Evolutionary conservation across 305 asterid species (phyloP).

Genomic region (Andrographis paniculata): DNA sequence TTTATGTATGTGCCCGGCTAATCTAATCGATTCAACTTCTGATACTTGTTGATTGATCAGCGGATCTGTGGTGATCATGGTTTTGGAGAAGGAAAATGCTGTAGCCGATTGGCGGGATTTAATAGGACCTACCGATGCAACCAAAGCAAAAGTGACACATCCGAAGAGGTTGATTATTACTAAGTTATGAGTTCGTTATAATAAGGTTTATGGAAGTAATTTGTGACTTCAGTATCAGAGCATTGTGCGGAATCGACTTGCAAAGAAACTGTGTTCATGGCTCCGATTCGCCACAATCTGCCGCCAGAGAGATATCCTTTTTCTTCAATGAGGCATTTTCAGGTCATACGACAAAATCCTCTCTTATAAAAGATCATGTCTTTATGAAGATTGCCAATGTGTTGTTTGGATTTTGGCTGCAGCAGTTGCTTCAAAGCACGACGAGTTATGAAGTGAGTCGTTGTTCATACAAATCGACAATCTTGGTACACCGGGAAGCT

Average conservation of each 20-base stretch:
- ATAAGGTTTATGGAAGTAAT: too few relatives aligned
- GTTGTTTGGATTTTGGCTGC: conserved; percentile 19
- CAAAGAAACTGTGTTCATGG: conserved; percentile 81
- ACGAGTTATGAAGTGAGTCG: conserved; percentile 32
- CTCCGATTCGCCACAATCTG: conserved; percentile 72
- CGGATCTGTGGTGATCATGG: conserved; percentile 73
- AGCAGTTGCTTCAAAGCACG: conserved; percentile 35
- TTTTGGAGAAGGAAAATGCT: conserved; percentile 72
- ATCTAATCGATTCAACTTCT: too few relatives aligned
- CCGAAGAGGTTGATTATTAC: too few relatives aligned
- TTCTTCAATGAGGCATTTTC: conserved; percentile 46
- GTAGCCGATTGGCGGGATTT: conserved; percentile 76
- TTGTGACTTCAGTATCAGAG: conserved; percentile 63
- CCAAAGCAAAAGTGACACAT: conserved; percentile 59
- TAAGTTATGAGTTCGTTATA: too few relatives aligned
- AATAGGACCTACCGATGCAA: conserved; percentile 80
- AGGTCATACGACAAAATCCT: conserved; percentile 38
- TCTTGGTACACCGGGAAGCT: too few relatives aligned
- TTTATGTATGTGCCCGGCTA: too few relatives aligned
- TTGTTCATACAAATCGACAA: conserved; percentile 10
- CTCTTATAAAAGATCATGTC: not conserved
- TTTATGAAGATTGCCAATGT: not conserved
- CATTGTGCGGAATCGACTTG: conserved; percentile 58
- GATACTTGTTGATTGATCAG: conserved; percentile 24
- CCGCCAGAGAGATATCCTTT: conserved; percentile 61